Evolutionary conservation across 495 filamentous ascomycete species (phyloP), one percentile per base, ranked within the genome.

Genomic region (Penicillium maclennaniae): DNA sequence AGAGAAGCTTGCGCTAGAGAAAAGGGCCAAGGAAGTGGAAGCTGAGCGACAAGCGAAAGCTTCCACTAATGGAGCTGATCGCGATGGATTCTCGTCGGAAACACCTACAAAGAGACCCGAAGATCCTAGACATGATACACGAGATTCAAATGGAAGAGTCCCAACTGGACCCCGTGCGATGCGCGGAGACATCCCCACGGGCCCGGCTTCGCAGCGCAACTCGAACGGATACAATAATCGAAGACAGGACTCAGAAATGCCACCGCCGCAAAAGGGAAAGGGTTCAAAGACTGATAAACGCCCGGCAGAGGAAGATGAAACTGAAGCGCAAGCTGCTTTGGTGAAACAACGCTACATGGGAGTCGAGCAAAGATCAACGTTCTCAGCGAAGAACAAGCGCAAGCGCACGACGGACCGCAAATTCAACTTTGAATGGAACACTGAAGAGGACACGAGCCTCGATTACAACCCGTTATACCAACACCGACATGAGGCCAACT

Each of bases 391-490:
- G 79, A 97, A 97, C 79, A 98, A 97, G 76, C 82, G 92, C 44
- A 86, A 87, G 68, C 80, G 95, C 55, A 96, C 92, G 1, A 91
- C 90, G 9, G 92, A 96, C 67, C 89, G 92, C 71, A 97, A 97
- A 65, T 98, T 98, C 79, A 98, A 97, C 63, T 97, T 99, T 59
- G 93, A 97, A 67, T 99, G 93, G 93, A 95, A 96, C 58, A 79
- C 83, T 2, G 91, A 97, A 60, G 93, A 99, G 60, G 93, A 99
- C 68, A 99, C 93, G 14, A 95, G 88, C 55, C 76, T 76, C 3
- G 91, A 95, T 56, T 91, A 92, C 60, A 95, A 96, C 59, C 92
- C 92, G 7, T 72, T 97, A 14, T 97, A 97, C 68, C 79, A 88
- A 40, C 75, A 84, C 23, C 79, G 87, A 39, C 78, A 85, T 3